These are phyloP conservation scores for Oidiodendron maius DNA, from an alignment of 495 filamentous ascomycete species.

Conservation along the genomic window DNA sequence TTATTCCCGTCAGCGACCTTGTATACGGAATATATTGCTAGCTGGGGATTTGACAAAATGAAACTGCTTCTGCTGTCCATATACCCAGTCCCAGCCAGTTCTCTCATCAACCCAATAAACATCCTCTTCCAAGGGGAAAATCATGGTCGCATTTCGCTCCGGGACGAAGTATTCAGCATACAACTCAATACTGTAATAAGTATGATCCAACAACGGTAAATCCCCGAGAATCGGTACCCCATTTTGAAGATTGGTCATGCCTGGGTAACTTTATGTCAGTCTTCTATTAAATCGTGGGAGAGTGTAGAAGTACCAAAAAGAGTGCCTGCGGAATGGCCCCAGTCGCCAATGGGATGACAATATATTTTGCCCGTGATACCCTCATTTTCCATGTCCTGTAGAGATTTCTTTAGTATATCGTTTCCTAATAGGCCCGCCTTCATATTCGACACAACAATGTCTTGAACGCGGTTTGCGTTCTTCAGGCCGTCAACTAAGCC, in stretches of 20 bases:
- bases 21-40: neutral
- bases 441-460: conserved; percentile 38
- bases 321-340: conserved; percentile 41
- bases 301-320: conserved; percentile 30
- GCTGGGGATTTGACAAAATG: conserved; percentile 27
- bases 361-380: conserved; percentile 40
- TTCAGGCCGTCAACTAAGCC: conserved; percentile 32
- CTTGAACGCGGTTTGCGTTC: conserved; percentile 38
- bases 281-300: neutral
- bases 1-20: neutral
- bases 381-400: conserved; percentile 32
- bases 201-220: conserved; percentile 31
- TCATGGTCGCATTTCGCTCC: conserved; percentile 31
- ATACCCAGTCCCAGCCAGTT: conserved; percentile 38
- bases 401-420: conserved; percentile 29
- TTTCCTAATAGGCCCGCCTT: conserved; percentile 34
- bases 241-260: conserved; percentile 40
- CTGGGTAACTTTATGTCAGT: conserved; percentile 17
- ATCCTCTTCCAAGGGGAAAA: conserved; percentile 42
- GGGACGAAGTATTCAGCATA: conserved; percentile 38
- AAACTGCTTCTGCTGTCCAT: conserved; percentile 36
- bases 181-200: conserved; percentile 43
- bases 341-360: conserved; percentile 43
- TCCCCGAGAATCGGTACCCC: conserved; percentile 37
- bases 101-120: conserved; percentile 27